Base-by-base conservation (phyloP, 371 early-diverging fungal genomes). In the Mortierella sp. region DNA sequence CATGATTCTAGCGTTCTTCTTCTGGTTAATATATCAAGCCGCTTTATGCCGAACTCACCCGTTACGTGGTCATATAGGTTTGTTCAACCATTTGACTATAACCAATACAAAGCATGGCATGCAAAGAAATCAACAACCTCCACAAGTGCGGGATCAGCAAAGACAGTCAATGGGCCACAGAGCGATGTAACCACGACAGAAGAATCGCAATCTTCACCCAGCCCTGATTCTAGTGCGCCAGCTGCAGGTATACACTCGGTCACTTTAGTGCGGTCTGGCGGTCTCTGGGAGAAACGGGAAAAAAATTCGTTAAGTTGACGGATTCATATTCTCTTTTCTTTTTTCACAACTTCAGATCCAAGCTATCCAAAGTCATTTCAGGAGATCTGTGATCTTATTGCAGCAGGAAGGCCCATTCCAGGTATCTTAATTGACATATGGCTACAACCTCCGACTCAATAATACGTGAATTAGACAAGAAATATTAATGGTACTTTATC, bases 321-420 rank as follows among this genome's bases (percentile, higher is more conserved):
- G 10, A 28, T 5, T 21, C 33, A 4, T 36, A 33, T 52, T 4
- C 19, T 22, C 22, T 8, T 52, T 7, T 45, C 47, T 67, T 55
- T 19, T 19, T 41, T n/a, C n/a, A 11, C 38, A 13, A 40, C 15
- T 32, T 58, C 28, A 77, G 74, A 76, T 58, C 78, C 78, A 11
- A 72, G 63, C 50, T 85, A 85, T 59, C 83, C 85, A 55, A 69
- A 71, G 63, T 84, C 88, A 0, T 89, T 89, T 64, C 86, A 88
- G 43, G 84, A 88, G 70, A 82, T 89, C 43, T 86, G 85, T 43
- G 87, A 87, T 55, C 84, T 87, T 76, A 88, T 89, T 63, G 85
- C 86, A n/a, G 78, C 78, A 0, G 88, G 87, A 22, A 74, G 86
- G 70, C 86, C 85, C 40, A 86, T 89, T 43, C 89, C 89, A 84